Evolutionary conservation across 2,329 filamentous ascomycete genomes (phyloP), one percentile per base, ranked within the genome.

Genomic region (Fusarium dlaminii): DNA sequence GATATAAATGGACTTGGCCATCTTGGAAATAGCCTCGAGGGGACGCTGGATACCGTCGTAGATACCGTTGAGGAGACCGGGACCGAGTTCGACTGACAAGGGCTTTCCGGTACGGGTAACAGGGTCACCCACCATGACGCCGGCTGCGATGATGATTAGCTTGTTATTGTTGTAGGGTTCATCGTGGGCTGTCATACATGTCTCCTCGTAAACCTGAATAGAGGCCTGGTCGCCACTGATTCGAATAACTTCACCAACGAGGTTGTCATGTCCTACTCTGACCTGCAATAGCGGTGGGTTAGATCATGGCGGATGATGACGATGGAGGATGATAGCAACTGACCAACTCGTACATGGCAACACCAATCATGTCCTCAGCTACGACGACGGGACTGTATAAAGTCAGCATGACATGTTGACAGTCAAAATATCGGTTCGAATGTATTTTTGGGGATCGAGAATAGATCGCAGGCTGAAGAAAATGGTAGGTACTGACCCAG

Each of bases 331-430:
- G 30, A 66, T 43, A 37, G 68, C 60, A 48, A 83, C 91, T 79
- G 88, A 95, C 95, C 87, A 99, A 89, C 87, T 99, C 96, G 91
- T 98, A 98, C 96, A 99, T 99, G 84, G 96, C 95, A 89, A 96
- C 96, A 84, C 96, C 96, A 82, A 96, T 94, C 95, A 99, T 98
- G 85, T 98, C 92, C 87, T 98, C 96, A 82, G 96, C 96, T 79
- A 99, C 90, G 80, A 99, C 92, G 88, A 99, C 96, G 81, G 96
- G 96, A 77, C 94, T 92, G 75, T 30, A 49, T 54, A 63, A 37
- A 56, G 74, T 86, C 79, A 86, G 83, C 57, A 66, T 55, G 46
- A 49, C 46, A 63, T 67, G 29, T 58, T 49, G 54, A 18, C 30
- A 56, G 18, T 24, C 34, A 66, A 24, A 27, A 66, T 42, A 18